Percentiles rank a stretch among this genome's conserved stretches.
phyloP scores from a whole-genome alignment of 208 protist genomes.

The Entamoeba moshkovskii region DNA sequence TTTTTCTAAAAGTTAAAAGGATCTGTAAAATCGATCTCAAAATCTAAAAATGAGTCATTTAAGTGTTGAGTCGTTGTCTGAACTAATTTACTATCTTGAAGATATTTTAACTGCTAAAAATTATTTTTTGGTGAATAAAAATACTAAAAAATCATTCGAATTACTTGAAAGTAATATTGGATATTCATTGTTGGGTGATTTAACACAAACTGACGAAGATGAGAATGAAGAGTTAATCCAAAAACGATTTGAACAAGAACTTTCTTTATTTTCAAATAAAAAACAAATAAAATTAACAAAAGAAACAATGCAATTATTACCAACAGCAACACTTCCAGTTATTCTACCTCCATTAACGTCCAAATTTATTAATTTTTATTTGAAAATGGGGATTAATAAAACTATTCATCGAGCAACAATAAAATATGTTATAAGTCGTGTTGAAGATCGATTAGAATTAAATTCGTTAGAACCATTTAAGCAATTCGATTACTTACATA shows the following conservation, averaged over 20 bases:
- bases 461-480: neutral
- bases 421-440: neutral
- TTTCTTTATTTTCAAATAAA: neutral
- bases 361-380: neutral
- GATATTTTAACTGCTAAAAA: neutral
- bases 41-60: too few relatives aligned
- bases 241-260: neutral
- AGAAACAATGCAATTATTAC: neutral
- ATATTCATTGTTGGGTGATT: neutral
- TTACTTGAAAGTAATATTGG: neutral
- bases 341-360: neutral
- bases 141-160: neutral
- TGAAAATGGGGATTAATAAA: neutral
- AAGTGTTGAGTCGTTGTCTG: too few relatives aligned
- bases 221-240: neutral
- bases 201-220: neutral
- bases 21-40: too few relatives aligned
- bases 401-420: neutral
- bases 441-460: neutral
- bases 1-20: too few relatives aligned
- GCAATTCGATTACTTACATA: neutral
- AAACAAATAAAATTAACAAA: neutral
- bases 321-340: neutral
- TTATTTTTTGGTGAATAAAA: neutral
- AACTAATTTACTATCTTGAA: too few relatives aligned